Base-by-base conservation (phyloP, 1,284 basidiomycete genomes). In the Quambalaria eucalypti region DNA sequence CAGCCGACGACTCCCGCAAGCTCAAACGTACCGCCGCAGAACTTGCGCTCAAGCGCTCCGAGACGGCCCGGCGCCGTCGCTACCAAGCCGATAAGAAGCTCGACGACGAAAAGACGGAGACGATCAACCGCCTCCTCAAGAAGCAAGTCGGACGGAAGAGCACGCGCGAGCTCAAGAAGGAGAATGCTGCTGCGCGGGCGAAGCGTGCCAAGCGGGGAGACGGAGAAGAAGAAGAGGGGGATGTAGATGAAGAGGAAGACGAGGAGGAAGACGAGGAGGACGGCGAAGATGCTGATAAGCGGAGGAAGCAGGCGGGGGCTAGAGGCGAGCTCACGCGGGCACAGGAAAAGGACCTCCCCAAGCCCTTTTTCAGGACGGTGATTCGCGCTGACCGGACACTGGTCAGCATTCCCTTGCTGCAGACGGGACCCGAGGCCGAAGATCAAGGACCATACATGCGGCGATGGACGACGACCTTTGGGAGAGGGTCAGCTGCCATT, bases 121-220 rank as follows among this genome's bases (percentile, higher is more conserved):
- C 90, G 0, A 93, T 93, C 76, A 92, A 92, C 68, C 84, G 88
- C 19, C 81, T 93, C 2, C 82, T 92, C 29, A 90, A 89, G 74
- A 91, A 91, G 70, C 73, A 74, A 52, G 74, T 73, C 7, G 68
- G 69, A 9, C 55, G 65, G 16, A 59, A 61, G 42, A 51, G 66
- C 10, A 66, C 63, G 30, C 47, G 55, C 33, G 56, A 60, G 46
- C 19, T n/a, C 9, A 51, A 50, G 12, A 48, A 49, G 25, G 56
- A 50, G 1, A 19, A 29, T 2, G 38, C 28, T 6, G 53, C 52
- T n/a, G n/a, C n/a, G n/a, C n/a, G 5, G 53, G 50, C 28, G 10
- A 49, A 10, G 46, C 51, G 21, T 40, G 14, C 23, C 38, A 48
- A 12, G 53, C 50, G 31, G 44, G 25, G 28, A 26, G 51, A 48